Evolutionary conservation across 1,284 basidiomycete genomes (phyloP), one percentile per base, ranked within the genome.

Genomic region (Irpex sp.): DNA sequence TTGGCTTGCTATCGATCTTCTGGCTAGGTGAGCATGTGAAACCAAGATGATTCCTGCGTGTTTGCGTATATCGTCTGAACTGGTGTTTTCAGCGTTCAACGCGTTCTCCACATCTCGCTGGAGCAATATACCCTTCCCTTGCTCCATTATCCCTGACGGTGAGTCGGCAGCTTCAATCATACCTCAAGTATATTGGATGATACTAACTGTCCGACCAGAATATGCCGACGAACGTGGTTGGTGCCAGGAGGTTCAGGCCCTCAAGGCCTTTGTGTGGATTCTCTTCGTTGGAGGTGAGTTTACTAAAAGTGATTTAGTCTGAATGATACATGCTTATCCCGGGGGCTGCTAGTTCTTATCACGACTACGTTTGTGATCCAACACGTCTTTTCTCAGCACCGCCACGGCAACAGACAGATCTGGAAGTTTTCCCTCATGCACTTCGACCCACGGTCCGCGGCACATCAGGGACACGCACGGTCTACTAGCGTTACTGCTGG

Each of bases 211-310:
- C 24, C 68, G 18, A 42, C 18, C 75, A 86, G 88, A 84, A n/a
- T 88, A 84, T 73, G 65, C 81, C 7, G 86, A 86, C 54, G 83
- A 85, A 69, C 82, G 84, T 27, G 74, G 75, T 9, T 91, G 89
- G 89, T 91, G 90, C 77, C 83, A 82, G 45, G 83, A 88, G 71
- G 77, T 89, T 13, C 86, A 89, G 74, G 87, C 84, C 6, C 83
- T 90, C 71, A 89, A 89, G 74, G 81, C 85, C 20, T 84, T 90
- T 72, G 85, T 90, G 44, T 91, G 89, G 90, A 79, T 90, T 64
- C 86, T 88, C 77, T 90, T 88, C 81, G 68, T 87, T 27, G 78
- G 86, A 15, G 80, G 89, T 90, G 73, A 44, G 88, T 85, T 32
- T 42, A 62, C n/a, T 7, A 54, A 54, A 20, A 3, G 49, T 3